Base-by-base conservation (phyloP, 352 stramenopile genomes). In the Globisporangium parvum region DNA sequence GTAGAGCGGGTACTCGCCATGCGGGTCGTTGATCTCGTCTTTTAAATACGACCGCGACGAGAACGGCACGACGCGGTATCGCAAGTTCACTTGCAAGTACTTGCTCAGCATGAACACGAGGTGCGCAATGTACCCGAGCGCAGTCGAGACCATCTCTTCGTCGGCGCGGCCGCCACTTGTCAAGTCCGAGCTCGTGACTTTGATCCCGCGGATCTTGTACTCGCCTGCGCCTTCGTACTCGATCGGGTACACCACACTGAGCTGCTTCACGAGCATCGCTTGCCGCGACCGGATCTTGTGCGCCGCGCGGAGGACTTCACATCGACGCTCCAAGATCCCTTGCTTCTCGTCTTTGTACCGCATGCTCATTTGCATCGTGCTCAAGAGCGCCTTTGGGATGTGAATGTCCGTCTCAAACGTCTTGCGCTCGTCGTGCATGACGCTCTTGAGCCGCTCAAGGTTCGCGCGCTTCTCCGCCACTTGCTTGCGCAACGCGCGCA, bases 81-180 rank as follows among this genome's bases (percentile, higher is more conserved):
- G 78, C 28, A 94, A 65, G 37, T 91, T 94, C 47, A 94, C 80
- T 45, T 91, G 75, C 33, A 94, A 60, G 53, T 94, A 94, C 63
- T 94, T 94, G 74, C 80, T 89, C 24, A 94, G 74, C 79, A 94
- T 91, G 59, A 94, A 94, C 21, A 89, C 79, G 50, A 94, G 63
- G 48, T 94, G 85, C n/a, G 82, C 79, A 55, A 93, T 91, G 60
- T 91, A 93, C 26, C 85, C 85, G 37, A 94, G 66, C 39, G 78
- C 82, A 8, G 85, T 94, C n/a, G 80, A 88, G 18, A 94, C 74
- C 68, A 80, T 75, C 47, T 94, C 85, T 61, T 94, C 85, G 48
- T 94, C 85, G 5, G 63, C 66, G 54, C 61, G 76, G 15, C 74
- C 77, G 26, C 68, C 70, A 35, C 76, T 71, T 5, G 65, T 76